A percentile compares a stretch with the other conserved stretches of the same genome.
These are phyloP conservation scores for Calamus simplicifolius DNA, from an alignment of 176 grass and related monocot genomes.

Conservation along the genomic window DNA sequence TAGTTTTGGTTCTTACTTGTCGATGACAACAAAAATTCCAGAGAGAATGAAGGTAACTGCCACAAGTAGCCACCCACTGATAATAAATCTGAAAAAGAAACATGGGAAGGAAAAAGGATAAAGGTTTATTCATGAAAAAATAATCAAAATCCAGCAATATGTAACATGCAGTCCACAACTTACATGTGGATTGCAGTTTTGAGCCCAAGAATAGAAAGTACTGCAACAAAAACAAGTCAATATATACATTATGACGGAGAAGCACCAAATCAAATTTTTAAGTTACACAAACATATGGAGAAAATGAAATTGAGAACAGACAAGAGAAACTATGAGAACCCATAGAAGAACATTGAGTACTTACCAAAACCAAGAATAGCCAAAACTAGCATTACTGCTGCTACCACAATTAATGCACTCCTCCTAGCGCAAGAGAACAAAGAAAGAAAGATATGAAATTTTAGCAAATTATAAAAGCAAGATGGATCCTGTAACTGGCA, in stretches of 20 bases:
- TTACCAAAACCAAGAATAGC: constrained; percentile 73
- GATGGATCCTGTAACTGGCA: too few relatives aligned
- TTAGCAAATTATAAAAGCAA: too few relatives aligned
- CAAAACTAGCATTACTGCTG: constrained; percentile 55
- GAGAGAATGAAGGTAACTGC: constrained; percentile 63
- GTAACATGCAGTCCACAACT: constrained; percentile 9
- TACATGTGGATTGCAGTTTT: constrained; percentile 71
- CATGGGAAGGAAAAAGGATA: constrained; percentile 4
- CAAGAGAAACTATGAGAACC: too few relatives aligned
- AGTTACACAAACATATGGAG: neutral
- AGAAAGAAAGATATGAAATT: neutral
- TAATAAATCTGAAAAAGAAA: constrained; percentile 51
- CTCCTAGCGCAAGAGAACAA: constrained; percentile 32
- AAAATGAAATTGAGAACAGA: neutral
- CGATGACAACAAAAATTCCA: constrained; percentile 57
- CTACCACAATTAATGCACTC: constrained; percentile 52
- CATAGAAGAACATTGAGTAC: constrained; percentile 1
- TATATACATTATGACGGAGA: neutral
- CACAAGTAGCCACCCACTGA: constrained; percentile 65
- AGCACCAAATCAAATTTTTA: neutral
- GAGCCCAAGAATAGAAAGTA: constrained; percentile 40
- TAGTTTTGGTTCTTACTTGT: constrained; percentile 40
- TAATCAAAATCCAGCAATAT: neutral
- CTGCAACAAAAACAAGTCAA: constrained; percentile 29
- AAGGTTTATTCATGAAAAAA: constrained; percentile 7